Evolutionary conservation across 140 eudicot genomes (phyloP).

Genomic region (Senecio squalidus): DNA sequence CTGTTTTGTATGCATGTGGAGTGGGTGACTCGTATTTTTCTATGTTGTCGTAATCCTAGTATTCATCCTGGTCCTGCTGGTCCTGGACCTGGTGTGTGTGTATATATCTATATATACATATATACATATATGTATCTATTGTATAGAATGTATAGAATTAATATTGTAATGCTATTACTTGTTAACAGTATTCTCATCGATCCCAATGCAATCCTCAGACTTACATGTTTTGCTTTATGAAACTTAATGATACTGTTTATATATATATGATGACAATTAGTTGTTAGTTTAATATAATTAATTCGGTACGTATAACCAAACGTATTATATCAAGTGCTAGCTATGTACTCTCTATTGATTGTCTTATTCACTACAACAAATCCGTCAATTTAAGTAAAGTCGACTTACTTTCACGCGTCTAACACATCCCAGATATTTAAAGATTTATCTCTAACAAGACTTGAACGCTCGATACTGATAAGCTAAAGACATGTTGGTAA

Average conservation of each 20-base stretch:
- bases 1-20: slow-evolving; percentile 21
- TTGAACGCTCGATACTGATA: no score
- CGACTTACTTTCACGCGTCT: not conserved
- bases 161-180: slow-evolving; percentile 7
- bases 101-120: not conserved
- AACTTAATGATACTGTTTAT: slow-evolving; percentile 1
- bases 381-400: no score
- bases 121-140: slow-evolving; percentile 18
- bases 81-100: slow-evolving; percentile 18
- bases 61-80: slow-evolving; percentile 22
- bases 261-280: not conserved
- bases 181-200: slow-evolving; percentile 6
- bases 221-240: not conserved
- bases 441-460: no score
- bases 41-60: not conserved
- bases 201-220: slow-evolving; percentile 11
- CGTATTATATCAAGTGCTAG: not conserved
- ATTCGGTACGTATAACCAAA: not conserved
- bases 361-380: no score
- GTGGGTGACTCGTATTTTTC: slow-evolving; percentile 14
- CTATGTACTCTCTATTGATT: not conserved
- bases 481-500: no score
- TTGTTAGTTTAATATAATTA: not conserved
- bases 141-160: slow-evolving; percentile 14
- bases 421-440: no score